Evolutionary conservation across 2,329 filamentous ascomycete genomes (phyloP).

Genomic region (Ophidiomyces ophidiicola): DNA sequence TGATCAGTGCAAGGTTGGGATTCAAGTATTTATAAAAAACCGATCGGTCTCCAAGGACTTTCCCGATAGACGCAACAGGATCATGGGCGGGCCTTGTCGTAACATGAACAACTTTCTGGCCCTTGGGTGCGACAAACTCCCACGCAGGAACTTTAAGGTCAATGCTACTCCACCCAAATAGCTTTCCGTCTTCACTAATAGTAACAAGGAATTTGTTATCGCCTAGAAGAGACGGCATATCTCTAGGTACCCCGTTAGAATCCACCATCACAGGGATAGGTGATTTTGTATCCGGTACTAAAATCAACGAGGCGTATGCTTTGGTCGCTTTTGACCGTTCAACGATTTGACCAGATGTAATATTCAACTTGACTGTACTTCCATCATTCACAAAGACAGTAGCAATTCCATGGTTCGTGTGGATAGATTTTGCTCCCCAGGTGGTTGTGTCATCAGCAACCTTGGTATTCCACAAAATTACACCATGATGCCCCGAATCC

Average conservation of each 20-base stretch:
- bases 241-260: conserved; percentile 25
- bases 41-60: conserved; percentile 79
- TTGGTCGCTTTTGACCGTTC: conserved; percentile 20
- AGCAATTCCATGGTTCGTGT: conserved; percentile 48
- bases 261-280: conserved; percentile 24
- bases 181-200: conserved; percentile 29
- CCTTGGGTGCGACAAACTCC: conserved; percentile 56
- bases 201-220: conserved; percentile 31
- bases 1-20: conserved; percentile 68
- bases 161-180: conserved; percentile 33
- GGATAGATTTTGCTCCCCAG: conserved; percentile 58
- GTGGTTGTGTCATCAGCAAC: conserved; percentile 46
- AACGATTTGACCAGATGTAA: conserved; percentile 33
- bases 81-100: conserved; percentile 62
- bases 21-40: conserved; percentile 97
- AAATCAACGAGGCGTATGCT: conserved; percentile 24
- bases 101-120: conserved; percentile 56
- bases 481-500: conserved; percentile 61
- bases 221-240: conserved; percentile 23
- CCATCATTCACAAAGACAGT: conserved; percentile 50
- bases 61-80: conserved; percentile 86
- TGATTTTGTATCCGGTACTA: conserved; percentile 20
- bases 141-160: conserved; percentile 44
- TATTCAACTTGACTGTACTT: conserved; percentile 44
- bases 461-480: conserved; percentile 62